Evolutionary conservation across 2,329 filamentous ascomycete genomes (phyloP), one percentile per base, ranked within the genome.

Genomic region (Cladosporium austrohemisphaericum): DNA sequence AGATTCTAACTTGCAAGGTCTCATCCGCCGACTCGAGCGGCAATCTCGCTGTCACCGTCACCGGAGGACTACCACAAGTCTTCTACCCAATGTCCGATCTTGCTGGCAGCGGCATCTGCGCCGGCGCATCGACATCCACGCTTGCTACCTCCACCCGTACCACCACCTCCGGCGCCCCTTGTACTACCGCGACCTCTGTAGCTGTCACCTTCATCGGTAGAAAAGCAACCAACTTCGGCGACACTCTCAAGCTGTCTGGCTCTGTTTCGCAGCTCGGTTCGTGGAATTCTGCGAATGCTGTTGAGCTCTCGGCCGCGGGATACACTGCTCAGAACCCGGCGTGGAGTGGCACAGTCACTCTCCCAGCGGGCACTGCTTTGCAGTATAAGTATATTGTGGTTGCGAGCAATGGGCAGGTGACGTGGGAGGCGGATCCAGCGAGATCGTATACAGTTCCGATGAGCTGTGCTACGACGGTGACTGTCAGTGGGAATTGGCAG

Each of bases 201-300:
- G 28, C 47, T 10, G 47, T 50, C 20, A 50, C 47, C 5, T 50
- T 50, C 20, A 50, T 40, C 31, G 47, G 32, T 7, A 33, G 29
- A 7, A 44, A 43, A 13, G 18, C 38, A 11, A 50, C 47, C 2
- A 40, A 32, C 26, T 65, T 38, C 40, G 85, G 85, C 4, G 75
- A 88, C 63, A 81, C 75, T 5, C 75, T 90, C 60, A 85, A 83
- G 64, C 65, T 90, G 10, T 72, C 77, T 0, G 86, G 86, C n/a
- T 80, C 75, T 48, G 73, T 76, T 41, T 60, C 72, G 1, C 70
- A 76, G 22, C 76, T 90, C 6, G 85, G 85, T 2, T 61, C 55
- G 18, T 89, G 85, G 85, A 70, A 81, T 51, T 54, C 62, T 4
- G 52, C 52, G 16, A 71, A 76, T 0, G 84, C 78, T 0, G 60